Base-by-base conservation (phyloP, 2,329 filamentous ascomycete genomes). In the Hymenoscyphus scutula region DNA sequence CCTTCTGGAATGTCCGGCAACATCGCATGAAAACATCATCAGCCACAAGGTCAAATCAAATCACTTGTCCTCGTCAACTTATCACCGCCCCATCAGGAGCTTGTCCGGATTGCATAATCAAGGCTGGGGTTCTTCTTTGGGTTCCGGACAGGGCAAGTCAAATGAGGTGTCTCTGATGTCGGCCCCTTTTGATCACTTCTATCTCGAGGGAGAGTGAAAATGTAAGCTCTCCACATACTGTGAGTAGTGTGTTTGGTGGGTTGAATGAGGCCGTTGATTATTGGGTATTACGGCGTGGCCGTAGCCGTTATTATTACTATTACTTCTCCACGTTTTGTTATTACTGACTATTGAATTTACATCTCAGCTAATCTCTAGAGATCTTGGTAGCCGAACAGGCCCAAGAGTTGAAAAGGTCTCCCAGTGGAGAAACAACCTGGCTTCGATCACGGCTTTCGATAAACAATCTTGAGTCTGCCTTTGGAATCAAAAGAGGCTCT, bases 51-150 rank as follows among this genome's bases (percentile, higher is more conserved):
- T 51, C 45, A 51, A 51, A 29, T 58, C 19, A 23, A 51, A 29
- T 58, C 19, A 23, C 10, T 51, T 19, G 23, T 51, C 23, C 19
- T 19, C 45, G 8, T 30, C 29, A 61, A 56, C 45, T 56, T 56
- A 27, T 56, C 51, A 27, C 29, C 37, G 38, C 48, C 34, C 11
- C 48, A 23, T 34, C 29, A 19, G 56, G 48, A 48, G 25, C 27
- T 30, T 56, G 51, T 55, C 38, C 38, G 58, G 48, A 59, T 53
- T 63, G 61, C 64, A 64, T 62, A 54, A 62, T 65, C 64, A 65
- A 13, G 45, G 34, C 29, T 30, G 53, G 30, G 37, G 41, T 62
- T 57, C 48, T 41, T 53, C 5, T 62, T 62, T 59, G 27, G 64
- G 62, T n/a, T n/a, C 13, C 13, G 17, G 32, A 58, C 45, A 51